Evolutionary conservation across 345 rosid species (phyloP), one percentile per base, ranked within the genome.

Genomic region (Sisymbrium irio): DNA sequence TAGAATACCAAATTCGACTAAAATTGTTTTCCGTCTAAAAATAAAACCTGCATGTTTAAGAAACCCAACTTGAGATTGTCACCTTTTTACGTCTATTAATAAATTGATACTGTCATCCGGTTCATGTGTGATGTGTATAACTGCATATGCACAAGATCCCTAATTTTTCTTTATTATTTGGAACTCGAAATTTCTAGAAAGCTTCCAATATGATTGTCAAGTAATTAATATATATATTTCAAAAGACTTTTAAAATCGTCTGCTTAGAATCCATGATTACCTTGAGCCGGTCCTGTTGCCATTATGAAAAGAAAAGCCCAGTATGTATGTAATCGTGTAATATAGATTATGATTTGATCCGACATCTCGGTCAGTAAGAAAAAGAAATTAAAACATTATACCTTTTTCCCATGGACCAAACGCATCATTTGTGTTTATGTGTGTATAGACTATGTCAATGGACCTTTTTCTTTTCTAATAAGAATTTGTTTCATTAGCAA

Each of bases 181-280:
- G 22, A 13, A 32, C 40, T 58, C 30, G 30, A 41, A 68, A 41
- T 55, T 42, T 68, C 42, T 30, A 28, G 63, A 55, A 53, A 28
- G 10, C 33, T 5, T 42, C 12, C 35, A 6, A 4, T 17, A 27
- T 27, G 5, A 15, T 67, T 6, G 9, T 30, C 15, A 30, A 17
- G 15, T 28, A 40, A 51, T 3, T 22, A 22, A 22, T 22, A 22
- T 3, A 22, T 22, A 11, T 2, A 51, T 25, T 30, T 3, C 3
- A 55, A 6, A 6, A 37, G 8, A 30, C 14, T 47, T 13, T 14
- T 47, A 18, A 19, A 5, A 42, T 58, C 17, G 17, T 13, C 14
- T 35, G 18, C 74, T 57, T 37, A 6, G 13, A 33, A 47, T 58
- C 46, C 57, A 70, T 58, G 30, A 47, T 69, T 20, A 45, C 46